A percentile compares a stretch with the other conserved stretches of the same genome.
These are phyloP conservation scores for Populus alba DNA, from an alignment of 345 rosid genomes.

Conservation along the genomic window DNA sequence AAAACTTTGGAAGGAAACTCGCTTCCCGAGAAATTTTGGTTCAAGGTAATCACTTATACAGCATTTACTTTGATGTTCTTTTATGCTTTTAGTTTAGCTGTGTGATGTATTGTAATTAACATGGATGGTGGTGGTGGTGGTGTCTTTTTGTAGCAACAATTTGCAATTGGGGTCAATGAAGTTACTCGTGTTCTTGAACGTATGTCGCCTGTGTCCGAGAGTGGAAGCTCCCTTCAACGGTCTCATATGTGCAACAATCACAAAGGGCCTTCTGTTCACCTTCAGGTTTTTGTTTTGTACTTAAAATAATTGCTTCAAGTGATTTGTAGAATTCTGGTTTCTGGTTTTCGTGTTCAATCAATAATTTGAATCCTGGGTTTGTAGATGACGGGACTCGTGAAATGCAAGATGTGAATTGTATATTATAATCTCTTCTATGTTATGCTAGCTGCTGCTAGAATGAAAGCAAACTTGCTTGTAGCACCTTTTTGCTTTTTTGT, in stretches of 20 bases:
- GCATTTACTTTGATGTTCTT: neutral
- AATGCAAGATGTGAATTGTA: neutral
- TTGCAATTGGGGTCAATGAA: conserved; percentile 80
- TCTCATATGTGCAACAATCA: conserved; percentile 5
- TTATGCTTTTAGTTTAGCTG: neutral
- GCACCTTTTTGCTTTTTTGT: too few species aligned
- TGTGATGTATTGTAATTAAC: neutral
- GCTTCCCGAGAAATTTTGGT: conserved; percentile 73
- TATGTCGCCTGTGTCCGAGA: conserved; percentile 40
- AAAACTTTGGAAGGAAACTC: conserved; percentile 43
- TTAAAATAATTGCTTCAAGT: neutral
- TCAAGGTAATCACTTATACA: conserved; percentile 41
- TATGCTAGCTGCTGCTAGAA: too few species aligned
- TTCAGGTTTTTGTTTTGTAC: conserved; percentile 44
- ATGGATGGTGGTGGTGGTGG: neutral
- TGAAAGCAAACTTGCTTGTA: too few species aligned
- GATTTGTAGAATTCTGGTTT: neutral
- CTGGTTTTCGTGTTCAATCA: neutral
- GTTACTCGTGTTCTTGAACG: conserved; percentile 79
- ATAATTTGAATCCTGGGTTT: neutral
- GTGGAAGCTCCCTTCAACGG: conserved; percentile 13
- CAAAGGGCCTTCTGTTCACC: conserved; percentile 35
- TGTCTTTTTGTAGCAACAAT: conserved; percentile 53
- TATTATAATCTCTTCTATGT: neutral
- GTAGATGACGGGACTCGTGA: neutral